Base-by-base conservation (phyloP, 805 yeast species). In the Candida michaelii region DNA sequence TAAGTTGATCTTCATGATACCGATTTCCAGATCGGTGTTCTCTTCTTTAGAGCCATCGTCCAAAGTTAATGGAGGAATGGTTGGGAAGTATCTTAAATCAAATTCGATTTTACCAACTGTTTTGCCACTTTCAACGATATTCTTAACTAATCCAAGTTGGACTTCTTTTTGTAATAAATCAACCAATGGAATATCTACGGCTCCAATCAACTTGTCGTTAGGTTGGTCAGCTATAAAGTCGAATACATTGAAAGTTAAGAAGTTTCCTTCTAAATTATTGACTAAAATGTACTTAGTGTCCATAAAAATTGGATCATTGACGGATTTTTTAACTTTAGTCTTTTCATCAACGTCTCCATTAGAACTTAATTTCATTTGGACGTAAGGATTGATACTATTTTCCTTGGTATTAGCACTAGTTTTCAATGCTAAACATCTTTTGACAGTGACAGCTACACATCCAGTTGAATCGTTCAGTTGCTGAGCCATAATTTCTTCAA, bases 381-480 rank as follows among this genome's bases (percentile, higher is more conserved):
- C 74, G 49, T 79, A 82, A 8, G 89, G 89, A 56, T 83, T 81
- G 36, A 68, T 54, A 46, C 58, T 54, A 36, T 63, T 56, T 25
- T 58, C 56, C 40, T 74, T 66, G 3, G 78, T 63, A 21, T 72
- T 58, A 10, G 55, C 43, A 8, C 71, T 64, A 18, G 65, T 60
- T 44, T 74, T 79, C 54, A 78, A 63, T 30, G 69, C 71, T 25
- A 66, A 69, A 30, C 79, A 82, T 39, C 80, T 74, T 46, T 74
- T 71, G 36, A 85, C 55, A 24, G 81, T 82, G 11, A 86, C 76
- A 2, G 85, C 83, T 46, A 83, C 65, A 44, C 34, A 81, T 51
- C 91, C 93, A 50, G 73, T 72, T 4, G 89, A 82, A 50, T 83
- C 90, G 43, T 81, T 80, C 5, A 79, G 63, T 54, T 77, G 78